phyloP scores from a whole-genome alignment of 768 basidiomycete species.

The Hypholoma fasciculare region DNA sequence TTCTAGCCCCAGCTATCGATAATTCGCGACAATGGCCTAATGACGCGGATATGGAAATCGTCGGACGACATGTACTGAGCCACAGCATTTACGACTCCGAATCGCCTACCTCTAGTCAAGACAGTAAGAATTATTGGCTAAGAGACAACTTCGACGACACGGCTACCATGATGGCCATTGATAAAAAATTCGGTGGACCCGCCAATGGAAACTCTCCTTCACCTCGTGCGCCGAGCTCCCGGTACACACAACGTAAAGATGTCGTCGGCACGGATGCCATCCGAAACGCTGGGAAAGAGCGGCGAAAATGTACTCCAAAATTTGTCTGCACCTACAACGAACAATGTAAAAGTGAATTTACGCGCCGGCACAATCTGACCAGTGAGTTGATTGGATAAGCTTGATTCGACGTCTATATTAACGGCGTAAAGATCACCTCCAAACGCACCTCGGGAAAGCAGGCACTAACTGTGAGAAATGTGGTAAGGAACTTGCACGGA shows the following conservation, averaged over 20 bases:
- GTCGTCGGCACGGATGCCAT: constrained; percentile 5
- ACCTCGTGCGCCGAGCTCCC: background rate
- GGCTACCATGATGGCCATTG: background rate
- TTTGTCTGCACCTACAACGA: background rate
- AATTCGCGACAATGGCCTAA: background rate
- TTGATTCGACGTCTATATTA: background rate
- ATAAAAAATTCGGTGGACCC: background rate
- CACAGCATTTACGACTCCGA: background rate
- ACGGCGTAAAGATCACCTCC: background rate
- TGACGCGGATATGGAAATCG: background rate
- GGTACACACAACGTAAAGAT: background rate
- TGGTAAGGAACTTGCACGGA: background rate
- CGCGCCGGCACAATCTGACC: background rate
- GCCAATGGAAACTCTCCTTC: background rate
- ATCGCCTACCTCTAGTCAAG: background rate
- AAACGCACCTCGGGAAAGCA: background rate
- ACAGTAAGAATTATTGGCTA: too few relatives aligned
- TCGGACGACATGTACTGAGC: background rate
- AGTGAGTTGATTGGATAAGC: background rate
- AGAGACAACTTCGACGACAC: background rate
- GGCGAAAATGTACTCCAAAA: background rate
- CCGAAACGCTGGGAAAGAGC: background rate
- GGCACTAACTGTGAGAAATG: background rate
- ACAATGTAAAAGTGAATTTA: background rate
- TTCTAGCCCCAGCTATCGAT: too few relatives aligned